Conservation (phyloP, 2,329 filamentous ascomycete genomes). For the Curvularia sp. region DNA sequence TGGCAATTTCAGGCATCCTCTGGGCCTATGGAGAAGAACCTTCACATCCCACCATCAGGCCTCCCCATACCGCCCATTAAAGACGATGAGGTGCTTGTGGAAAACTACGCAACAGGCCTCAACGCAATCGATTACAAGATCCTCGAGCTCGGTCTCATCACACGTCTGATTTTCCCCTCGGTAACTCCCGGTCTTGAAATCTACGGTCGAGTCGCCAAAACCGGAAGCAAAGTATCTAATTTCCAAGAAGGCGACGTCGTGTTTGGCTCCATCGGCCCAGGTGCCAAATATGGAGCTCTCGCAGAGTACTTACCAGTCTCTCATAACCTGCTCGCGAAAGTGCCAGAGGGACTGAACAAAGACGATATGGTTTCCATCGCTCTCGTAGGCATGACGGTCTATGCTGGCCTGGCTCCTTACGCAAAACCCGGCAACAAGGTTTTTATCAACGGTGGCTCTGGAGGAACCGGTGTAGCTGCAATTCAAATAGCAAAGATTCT, state of each 20-base stretch:
- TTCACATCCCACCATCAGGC: constrained; percentile 54
- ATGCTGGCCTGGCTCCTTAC: constrained; percentile 33
- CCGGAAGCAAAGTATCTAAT: constrained; percentile 17
- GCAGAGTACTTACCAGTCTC: constrained; percentile 39
- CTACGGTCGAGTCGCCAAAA: constrained; percentile 54
- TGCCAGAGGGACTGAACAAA: constrained; percentile 22
- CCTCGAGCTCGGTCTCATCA: constrained; percentile 56
- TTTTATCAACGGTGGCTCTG: constrained; percentile 68
- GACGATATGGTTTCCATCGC: constrained; percentile 41
- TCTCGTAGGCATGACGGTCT: constrained; percentile 44
- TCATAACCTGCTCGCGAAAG: constrained; percentile 4
- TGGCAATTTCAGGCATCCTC: constrained; percentile 31
- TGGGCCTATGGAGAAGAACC: constrained; percentile 58
- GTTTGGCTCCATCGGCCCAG: constrained; percentile 38
- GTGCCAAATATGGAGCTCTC: constrained; percentile 38
- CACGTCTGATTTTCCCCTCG: constrained; percentile 50
- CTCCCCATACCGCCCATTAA: constrained; percentile 49
- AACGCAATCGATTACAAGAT: constrained; percentile 70
- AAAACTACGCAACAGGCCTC: constrained; percentile 58
- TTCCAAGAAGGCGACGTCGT: constrained; percentile 44
- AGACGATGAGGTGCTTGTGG: constrained; percentile 58
- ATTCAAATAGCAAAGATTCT: constrained; percentile 67
- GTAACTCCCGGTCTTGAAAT: constrained; percentile 58
- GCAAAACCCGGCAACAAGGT: constrained; percentile 53
- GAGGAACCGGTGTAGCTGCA: constrained; percentile 63